Base-by-base conservation (phyloP, 306 rosid genomes). In the Pterocarpus macrocarpus region DNA sequence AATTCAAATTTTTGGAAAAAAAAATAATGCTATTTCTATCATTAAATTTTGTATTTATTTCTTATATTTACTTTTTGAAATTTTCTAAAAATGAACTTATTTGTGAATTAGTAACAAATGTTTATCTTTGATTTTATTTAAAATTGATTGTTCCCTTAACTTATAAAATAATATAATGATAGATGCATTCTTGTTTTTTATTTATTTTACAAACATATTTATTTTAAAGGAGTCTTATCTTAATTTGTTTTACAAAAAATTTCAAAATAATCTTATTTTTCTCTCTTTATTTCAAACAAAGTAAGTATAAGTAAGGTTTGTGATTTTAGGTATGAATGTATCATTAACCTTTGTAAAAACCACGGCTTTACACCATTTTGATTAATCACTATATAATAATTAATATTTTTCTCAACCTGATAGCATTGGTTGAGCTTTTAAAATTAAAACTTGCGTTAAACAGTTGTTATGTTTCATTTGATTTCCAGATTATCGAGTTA, bases 401-500 rank as follows among this genome's bases (percentile, higher is more conserved):
- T 43, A 8, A 6, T 43, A 5, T 43, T 43, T 43, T 43, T 8
- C 49, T 1, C 49, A 43, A 8, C 49, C 28, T 1, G 28, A 22
- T 22, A 22, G 28, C 28, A 22, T 22, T 22, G 28, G 28, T 22
- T 22, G 28, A 22, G 28, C 28, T 22, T 22, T 22, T 10, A 64
- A 64, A 16, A 13, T 49, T 47, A 16, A 36, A 38, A 15, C 56
- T 67, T 68, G 30, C 9, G 53, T 32, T 34, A 52, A 55, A 11
- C 50, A 50, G 15, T 59, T 32, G 30, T 52, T 14, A 64, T 17
- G 17, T 64, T 74, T 39, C 15, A 30, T 81, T 75, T 69, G 75
- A 73, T 82, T 80, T 34, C 28, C 82, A 94, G 98, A 94, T 94
- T 35, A 94, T 94, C 33, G 91, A 89, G 97, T 82, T 92, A 71